Percentiles rank a stretch among this genome's conserved stretches.
Evolutionary conservation across 2,329 filamentous ascomycete genomes (phyloP).

Genomic region (Cladorrhinum sp.): DNA sequence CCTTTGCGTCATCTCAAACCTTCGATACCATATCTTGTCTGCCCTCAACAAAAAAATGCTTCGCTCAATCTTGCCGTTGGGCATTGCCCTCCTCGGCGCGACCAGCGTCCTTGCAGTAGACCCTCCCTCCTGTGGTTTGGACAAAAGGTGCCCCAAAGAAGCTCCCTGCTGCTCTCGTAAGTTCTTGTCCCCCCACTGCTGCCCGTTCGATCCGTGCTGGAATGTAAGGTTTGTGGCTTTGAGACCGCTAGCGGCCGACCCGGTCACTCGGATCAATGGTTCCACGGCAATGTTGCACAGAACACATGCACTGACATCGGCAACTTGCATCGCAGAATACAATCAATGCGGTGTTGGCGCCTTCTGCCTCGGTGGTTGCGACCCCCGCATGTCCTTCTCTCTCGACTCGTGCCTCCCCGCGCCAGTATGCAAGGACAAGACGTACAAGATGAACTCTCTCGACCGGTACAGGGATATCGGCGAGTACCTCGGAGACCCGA

Average conservation of each 20-base stretch:
- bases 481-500: constrained; percentile 82
- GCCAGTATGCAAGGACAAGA: constrained; percentile 74
- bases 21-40: not conserved
- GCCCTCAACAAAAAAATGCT: constrained; percentile 19
- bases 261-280: constrained; percentile 5
- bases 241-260: not conserved
- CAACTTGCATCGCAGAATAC: constrained; percentile 62
- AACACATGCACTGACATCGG: constrained; percentile 17
- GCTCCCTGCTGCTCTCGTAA: constrained; percentile 78
- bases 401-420: constrained; percentile 82
- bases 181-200: constrained; percentile 34
- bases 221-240: not conserved
- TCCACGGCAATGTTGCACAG: constrained; percentile 2
- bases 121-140: constrained; percentile 43
- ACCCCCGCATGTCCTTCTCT: constrained; percentile 77
- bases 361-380: constrained; percentile 94
- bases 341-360: constrained; percentile 90
- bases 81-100: constrained; percentile 39
- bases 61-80: constrained; percentile 33
- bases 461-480: constrained; percentile 68
- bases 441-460: constrained; percentile 70
- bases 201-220: not conserved
- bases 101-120: constrained; percentile 37
- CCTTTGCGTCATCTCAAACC: not conserved
- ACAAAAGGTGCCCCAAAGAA: constrained; percentile 64